Evolutionary conservation across 1,284 basidiomycete species (phyloP), one percentile per base, ranked within the genome.

Genomic region (Filobasidium uniguttulatum): DNA sequence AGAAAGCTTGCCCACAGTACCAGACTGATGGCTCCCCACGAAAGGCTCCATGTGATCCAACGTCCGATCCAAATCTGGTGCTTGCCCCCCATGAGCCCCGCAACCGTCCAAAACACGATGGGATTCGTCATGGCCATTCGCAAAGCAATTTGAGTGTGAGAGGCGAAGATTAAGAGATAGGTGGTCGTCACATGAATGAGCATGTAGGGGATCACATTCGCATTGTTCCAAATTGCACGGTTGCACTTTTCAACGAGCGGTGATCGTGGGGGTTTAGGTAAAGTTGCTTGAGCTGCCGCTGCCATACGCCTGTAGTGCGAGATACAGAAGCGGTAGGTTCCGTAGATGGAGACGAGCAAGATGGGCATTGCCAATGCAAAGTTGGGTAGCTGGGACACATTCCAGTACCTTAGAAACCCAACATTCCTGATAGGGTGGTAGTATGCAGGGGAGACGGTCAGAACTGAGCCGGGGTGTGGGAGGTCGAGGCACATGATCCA

Each of bases 121-220:
- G 91, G 91, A 66, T 90, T 75, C 0, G 84, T 78, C 0, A 82
- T 77, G 8, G 82, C 79, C 10, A 87, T 72, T 3, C 93, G 81
- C 2, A 98, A 77, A 1, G 82, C 74, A 56, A 97, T 97, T 64
- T 98, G 93, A 0, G 83, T 83, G 61, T 98, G 88, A 0, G 89
- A 83, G 4, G 77, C 75, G 60, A 91, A 77, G 8, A 91, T 71
- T 19, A 97, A 72, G 17, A 83, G 70, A 25, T 73, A 62, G 6
- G 76, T 73, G 44, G 85, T 70, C 29, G 77, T 57, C 15, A 80
- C 62, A 19, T 82, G 78, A 57, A 89, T 79, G 14, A 87, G 68
- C 0, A 80, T 76, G 64, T 87, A 81, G 0, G 86, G 83, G 0
- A 74, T 57, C 19, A 69, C 67, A 1, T 49, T 30, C 52, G 63